Evolutionary conservation across 2,329 filamentous ascomycete genomes (phyloP).

Genomic region (Stachybotrys chlorohalonatus): DNA sequence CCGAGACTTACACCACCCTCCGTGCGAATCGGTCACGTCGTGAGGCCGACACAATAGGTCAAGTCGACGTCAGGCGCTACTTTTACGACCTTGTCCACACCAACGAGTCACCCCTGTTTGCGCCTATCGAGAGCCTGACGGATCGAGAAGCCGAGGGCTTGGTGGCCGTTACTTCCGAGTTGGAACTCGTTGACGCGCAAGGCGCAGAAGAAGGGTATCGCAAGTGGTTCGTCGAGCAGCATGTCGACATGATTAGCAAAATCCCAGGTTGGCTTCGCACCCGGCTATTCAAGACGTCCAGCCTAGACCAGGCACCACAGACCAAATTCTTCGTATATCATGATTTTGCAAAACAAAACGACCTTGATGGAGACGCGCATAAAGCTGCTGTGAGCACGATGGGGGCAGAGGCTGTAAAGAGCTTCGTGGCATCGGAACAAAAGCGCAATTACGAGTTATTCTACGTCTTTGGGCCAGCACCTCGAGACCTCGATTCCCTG

Average conservation of each 20-base stretch:
- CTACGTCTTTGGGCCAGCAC: conserved; percentile 70
- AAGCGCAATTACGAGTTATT: conserved; percentile 61
- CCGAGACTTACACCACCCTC: conserved; percentile 59
- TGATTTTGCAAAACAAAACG: conserved; percentile 61
- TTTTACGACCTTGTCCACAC: conserved; percentile 60
- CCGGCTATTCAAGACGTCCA: conserved; percentile 59
- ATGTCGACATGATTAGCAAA: conserved; percentile 60
- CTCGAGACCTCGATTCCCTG: conserved; percentile 56
- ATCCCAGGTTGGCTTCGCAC: conserved; percentile 73
- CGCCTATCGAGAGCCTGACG: conserved; percentile 48
- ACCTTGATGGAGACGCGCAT: conserved; percentile 55
- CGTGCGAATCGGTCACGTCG: conserved; percentile 46
- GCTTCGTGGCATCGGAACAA: conserved; percentile 47
- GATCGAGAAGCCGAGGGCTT: conserved; percentile 50
- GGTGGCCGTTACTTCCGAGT: conserved; percentile 53
- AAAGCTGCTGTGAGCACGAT: conserved; percentile 53
- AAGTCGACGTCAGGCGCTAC: conserved; percentile 56
- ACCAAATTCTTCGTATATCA: conserved; percentile 56
- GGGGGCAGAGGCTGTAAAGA: conserved; percentile 45
- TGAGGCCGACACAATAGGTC: conserved; percentile 44
- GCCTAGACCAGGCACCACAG: conserved; percentile 45
- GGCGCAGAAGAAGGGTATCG: conserved; percentile 43
- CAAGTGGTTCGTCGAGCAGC: conserved; percentile 69
- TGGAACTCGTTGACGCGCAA: conserved; percentile 42
- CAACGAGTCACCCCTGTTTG: conserved; percentile 46